phyloP scores from a whole-genome alignment of 495 filamentous ascomycete species.

The Cladorrhinum samala region DNA sequence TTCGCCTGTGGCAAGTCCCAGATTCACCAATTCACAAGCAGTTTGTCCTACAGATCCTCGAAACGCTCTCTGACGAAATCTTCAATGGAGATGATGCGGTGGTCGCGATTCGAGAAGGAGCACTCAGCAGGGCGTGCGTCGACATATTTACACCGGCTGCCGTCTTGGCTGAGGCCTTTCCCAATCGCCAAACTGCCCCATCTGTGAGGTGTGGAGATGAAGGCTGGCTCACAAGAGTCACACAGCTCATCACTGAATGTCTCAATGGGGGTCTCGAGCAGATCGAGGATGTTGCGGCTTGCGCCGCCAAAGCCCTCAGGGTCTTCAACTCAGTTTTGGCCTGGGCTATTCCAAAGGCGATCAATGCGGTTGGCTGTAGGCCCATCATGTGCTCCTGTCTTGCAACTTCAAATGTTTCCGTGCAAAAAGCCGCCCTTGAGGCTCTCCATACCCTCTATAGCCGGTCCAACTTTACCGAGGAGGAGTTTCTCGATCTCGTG shows the following conservation, averaged over 20 bases:
- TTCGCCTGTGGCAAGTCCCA: slow-evolving; percentile 66
- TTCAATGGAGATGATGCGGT: slow-evolving; percentile 85
- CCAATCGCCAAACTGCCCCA: slow-evolving; percentile 53
- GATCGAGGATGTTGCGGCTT: slow-evolving; percentile 57
- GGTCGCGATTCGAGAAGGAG: slow-evolving; percentile 71
- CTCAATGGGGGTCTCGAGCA: slow-evolving; percentile 56
- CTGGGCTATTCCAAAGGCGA: slow-evolving; percentile 81
- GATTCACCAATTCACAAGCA: slow-evolving; percentile 66
- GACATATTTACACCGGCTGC: slow-evolving; percentile 82
- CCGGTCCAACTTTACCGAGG: slow-evolving; percentile 63
- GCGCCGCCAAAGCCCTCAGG: slow-evolving; percentile 66
- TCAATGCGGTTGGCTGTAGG: slow-evolving; percentile 62
- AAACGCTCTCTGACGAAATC: slow-evolving; percentile 91
- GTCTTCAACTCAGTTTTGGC: slow-evolving; percentile 68
- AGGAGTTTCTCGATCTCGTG: slow-evolving; percentile 73
- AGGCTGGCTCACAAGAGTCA: slow-evolving; percentile 79
- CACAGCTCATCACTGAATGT: slow-evolving; percentile 67
- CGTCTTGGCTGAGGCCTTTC: slow-evolving; percentile 68
- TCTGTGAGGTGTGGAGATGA: slow-evolving; percentile 68
- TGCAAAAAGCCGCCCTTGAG: slow-evolving; percentile 76
- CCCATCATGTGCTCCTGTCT: slow-evolving; percentile 68
- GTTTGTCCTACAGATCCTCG: slow-evolving; percentile 75
- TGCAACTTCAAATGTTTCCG: slow-evolving; percentile 61
- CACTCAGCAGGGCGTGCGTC: slow-evolving; percentile 79
- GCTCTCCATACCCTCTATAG: slow-evolving; percentile 76